phyloP scores from a whole-genome alignment of 176 grass and related monocot genomes.

The Musa beccarii region DNA sequence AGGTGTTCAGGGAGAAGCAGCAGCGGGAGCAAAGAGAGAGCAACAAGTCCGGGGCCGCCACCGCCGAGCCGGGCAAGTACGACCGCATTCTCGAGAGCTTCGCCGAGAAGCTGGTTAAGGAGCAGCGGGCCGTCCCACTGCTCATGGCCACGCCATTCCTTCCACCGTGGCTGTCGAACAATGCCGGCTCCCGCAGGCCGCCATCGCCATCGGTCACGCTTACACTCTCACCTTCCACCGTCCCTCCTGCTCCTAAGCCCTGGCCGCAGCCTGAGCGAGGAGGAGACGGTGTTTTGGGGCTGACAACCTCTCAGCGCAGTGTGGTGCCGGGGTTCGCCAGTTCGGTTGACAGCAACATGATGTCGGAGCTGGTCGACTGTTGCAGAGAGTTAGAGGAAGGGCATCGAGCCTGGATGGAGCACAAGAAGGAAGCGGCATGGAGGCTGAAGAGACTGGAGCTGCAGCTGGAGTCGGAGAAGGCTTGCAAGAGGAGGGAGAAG shows the following conservation, averaged over 20 bases:
- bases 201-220: conserved; percentile 39
- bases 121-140: conserved; percentile 28
- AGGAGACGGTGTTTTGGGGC: background rate
- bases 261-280: conserved; percentile 9
- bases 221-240: conserved; percentile 22
- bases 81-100: conserved; percentile 93
- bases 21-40: conserved; percentile 54
- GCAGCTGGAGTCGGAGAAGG: conserved; percentile 78
- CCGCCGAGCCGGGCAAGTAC: conserved; percentile 60
- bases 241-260: conserved; percentile 12
- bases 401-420: conserved; percentile 66
- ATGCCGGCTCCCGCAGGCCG: conserved; percentile 21
- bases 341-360: background rate
- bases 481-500: conserved; percentile 56
- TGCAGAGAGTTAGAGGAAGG: conserved; percentile 78
- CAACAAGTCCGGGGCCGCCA: conserved; percentile 32
- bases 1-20: conserved; percentile 98
- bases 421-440: conserved; percentile 82
- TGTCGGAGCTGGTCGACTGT: conserved; percentile 56
- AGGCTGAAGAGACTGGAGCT: conserved; percentile 77
- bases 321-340: background rate
- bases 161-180: conserved; percentile 66
- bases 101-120: conserved; percentile 85
- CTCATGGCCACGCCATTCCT: conserved; percentile 73
- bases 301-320: conserved; percentile 1